phyloP scores from a whole-genome alignment of 306 rosid genomes.

The Prunus persica region DNA sequence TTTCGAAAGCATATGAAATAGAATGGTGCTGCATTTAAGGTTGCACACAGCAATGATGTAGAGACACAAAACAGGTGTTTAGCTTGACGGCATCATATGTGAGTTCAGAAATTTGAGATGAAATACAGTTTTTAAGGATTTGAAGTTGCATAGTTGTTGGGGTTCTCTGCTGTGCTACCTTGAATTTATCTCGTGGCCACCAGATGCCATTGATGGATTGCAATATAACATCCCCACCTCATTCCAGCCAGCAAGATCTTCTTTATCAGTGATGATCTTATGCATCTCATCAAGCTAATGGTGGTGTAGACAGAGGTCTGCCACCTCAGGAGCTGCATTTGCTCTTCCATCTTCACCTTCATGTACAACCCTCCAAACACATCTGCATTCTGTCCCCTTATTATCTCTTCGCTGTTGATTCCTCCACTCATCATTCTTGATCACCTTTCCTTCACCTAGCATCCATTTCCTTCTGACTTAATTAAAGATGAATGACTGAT shows the following conservation, averaged over 20 bases:
- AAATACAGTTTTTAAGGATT: neutral
- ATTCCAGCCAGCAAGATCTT: constrained; percentile 57
- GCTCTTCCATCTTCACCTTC: neutral
- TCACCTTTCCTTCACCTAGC: neutral
- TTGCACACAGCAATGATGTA: neutral
- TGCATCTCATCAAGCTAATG: constrained; percentile 65
- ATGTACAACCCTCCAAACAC: constrained; percentile 11
- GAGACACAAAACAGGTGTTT: too few relatives aligned
- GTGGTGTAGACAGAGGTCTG: constrained; percentile 46
- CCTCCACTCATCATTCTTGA: constrained; percentile 10
- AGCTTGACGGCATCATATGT: too few relatives aligned
- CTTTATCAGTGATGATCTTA: constrained; percentile 53
- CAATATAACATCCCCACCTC: too few relatives aligned
- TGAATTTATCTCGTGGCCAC: too few relatives aligned
- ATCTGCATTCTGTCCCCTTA: neutral
- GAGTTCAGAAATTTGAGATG: too few relatives aligned
- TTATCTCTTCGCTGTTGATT: neutral
- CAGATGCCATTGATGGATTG: too few relatives aligned
- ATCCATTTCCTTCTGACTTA: neutral
- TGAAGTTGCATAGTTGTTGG: neutral
- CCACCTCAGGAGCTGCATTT: neutral
- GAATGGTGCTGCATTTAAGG: neutral
- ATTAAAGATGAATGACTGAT: neutral
- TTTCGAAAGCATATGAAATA: neutral
- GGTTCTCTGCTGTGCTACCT: too few relatives aligned